Conservation (phyloP, 2,329 filamentous ascomycete species). For the Cladophialophora exuberans region DNA sequence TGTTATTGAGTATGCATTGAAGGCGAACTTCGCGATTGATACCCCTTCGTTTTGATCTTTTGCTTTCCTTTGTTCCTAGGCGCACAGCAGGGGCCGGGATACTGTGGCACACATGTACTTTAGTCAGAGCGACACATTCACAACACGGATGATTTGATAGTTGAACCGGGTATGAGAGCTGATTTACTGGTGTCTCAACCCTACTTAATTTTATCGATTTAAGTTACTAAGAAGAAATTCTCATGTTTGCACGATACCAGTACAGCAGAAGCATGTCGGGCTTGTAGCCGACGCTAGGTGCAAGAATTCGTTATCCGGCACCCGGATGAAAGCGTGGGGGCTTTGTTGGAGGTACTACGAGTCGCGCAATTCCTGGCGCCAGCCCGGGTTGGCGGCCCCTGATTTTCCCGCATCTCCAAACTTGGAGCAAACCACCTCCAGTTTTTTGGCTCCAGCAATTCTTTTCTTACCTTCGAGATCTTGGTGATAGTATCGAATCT, state of each 20-base stretch:
- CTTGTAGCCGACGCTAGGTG: no score
- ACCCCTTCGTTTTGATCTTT: conserved; percentile 28
- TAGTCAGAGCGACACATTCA: neutral
- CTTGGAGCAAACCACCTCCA: neutral
- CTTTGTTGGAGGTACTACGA: no score
- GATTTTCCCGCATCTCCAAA: conserved; percentile 17
- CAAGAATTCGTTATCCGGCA: conserved; percentile 6
- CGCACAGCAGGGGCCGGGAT: neutral
- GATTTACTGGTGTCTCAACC: no score
- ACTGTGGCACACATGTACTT: conserved; percentile 3
- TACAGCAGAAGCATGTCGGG: no score
- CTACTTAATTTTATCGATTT: no score
- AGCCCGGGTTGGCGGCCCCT: neutral
- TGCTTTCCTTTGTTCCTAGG: conserved; percentile 6
- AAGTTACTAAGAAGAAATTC: no score
- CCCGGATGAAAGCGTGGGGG: no score
- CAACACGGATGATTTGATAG: neutral
- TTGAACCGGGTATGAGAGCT: neutral
- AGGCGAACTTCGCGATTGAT: conserved; percentile 22
- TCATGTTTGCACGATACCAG: no score
- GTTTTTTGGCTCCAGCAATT: neutral
- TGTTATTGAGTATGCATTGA: neutral
- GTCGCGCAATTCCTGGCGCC: neutral
- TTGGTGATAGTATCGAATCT: no score
- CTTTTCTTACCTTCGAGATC: no score